A percentile compares a stretch with the other conserved stretches of the same genome.
These are phyloP conservation scores for Solanum chacoense DNA, from an alignment of 305 asterid species.

Conservation along the genomic window DNA sequence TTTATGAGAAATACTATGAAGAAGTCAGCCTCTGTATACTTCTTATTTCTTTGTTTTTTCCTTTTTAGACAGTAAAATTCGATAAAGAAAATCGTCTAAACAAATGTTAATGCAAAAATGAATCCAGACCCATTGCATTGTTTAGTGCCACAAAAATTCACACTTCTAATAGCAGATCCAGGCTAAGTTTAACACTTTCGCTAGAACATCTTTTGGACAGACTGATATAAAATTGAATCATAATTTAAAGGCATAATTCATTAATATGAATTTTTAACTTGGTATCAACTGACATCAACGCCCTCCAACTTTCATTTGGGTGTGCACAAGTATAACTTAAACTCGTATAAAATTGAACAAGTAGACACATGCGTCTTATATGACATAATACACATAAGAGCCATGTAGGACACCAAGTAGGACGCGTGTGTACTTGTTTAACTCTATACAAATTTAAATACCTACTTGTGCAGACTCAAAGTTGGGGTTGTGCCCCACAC, in stretches of 20 bases:
- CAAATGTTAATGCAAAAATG: background rate
- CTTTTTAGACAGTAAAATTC: background rate
- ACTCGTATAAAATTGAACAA: background rate
- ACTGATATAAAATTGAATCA: background rate
- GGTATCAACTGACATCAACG: rapidly evolving
- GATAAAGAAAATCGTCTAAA: background rate
- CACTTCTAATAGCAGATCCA: background rate
- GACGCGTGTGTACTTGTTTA: background rate
- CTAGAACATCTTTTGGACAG: background rate
- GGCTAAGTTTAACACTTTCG: rapidly evolving
- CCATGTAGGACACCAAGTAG: background rate
- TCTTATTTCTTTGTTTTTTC: background rate
- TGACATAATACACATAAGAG: no score
- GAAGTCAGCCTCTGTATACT: background rate
- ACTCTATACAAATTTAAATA: background rate
- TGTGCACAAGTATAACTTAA: background rate
- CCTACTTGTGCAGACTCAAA: background rate
- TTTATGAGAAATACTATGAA: background rate
- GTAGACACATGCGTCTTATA: rapidly evolving
- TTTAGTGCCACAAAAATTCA: background rate
- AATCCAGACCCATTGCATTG: background rate
- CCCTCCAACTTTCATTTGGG: background rate
- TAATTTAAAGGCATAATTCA: background rate
- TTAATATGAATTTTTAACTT: background rate
- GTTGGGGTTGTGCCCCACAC: background rate